Base-by-base conservation (phyloP, 208 protist genomes). In the Herpetomonas muscarum region DNA sequence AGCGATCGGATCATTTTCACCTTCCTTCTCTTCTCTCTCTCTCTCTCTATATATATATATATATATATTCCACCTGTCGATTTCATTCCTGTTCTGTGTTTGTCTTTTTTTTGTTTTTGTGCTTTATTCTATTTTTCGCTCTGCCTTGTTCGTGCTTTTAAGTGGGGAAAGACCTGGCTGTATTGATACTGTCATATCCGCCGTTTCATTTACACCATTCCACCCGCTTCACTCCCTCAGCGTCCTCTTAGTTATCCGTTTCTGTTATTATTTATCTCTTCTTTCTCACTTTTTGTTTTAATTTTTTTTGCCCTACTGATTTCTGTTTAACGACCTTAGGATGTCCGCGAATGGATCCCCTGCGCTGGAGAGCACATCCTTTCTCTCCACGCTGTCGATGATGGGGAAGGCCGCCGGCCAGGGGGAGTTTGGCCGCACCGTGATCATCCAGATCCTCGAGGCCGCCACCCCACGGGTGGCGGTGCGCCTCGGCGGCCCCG, bases 401-500 rank as follows among this genome's bases (percentile, higher is more conserved):
- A 46, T 82, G n/a, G 61, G 52, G 5, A 65, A 82, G 12, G 61
- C 67, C 13, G 64, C 71, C 22, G 57, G 58, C 24, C 48, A 67
- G 32, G 48, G 58, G 15, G 41, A 45, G 45, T 78, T 78, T 41
- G 76, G 76, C 13, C 52, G 66, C 9, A 51, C n/a, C 17, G 51
- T 82, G 25, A 78, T 66, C 3, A 21, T 82, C 17, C 63, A 68
- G 51, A 58, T 82, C 21, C 46, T 45, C 19, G 57, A 49, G 7
- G 67, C 70, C 1, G 12, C 44, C 2, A 44, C 50, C n/a, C 29
- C 56, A 7, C 60, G 53, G 10, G 21, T 89, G 0, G 67, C 58
- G 26, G 65, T 82, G 31, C 76, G 81, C 4, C 76, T 89, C 6
- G 81, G 81, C 39, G 81, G 81, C 9, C 68, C 81, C 9, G 64